phyloP scores from a whole-genome alignment of 495 filamentous ascomycete genomes.

The Antarctomyces pellizariae region DNA sequence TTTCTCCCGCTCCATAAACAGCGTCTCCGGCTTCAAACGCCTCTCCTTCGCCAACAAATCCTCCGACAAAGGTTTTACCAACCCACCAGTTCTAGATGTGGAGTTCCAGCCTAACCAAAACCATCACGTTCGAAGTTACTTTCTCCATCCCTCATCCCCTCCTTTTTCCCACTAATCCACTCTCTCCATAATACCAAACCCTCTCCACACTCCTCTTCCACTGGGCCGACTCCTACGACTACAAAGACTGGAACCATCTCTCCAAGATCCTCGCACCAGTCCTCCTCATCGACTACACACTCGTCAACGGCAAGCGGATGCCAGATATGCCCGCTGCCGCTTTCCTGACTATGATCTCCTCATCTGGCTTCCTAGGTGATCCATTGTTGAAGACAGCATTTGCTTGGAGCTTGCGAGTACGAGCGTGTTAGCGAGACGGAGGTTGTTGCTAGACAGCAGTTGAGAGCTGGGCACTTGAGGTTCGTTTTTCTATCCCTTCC shows the following conservation, averaged over 20 bases:
- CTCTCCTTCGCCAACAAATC: too few relatives aligned
- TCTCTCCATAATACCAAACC: slow-evolving; percentile 30
- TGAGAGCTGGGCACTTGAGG: slow-evolving; percentile 56
- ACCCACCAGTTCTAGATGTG: too few relatives aligned
- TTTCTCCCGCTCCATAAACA: too few relatives aligned
- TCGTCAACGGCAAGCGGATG: slow-evolving; percentile 48
- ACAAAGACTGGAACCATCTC: slow-evolving; percentile 57
- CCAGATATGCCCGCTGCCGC: slow-evolving; percentile 49
- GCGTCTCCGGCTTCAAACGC: too few relatives aligned
- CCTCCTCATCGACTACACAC: slow-evolving; percentile 48
- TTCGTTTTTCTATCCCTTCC: too few relatives aligned
- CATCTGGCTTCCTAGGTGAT: slow-evolving; percentile 43
- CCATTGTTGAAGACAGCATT: slow-evolving; percentile 41
- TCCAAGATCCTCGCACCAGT: slow-evolving; percentile 48
- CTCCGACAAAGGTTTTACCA: too few relatives aligned
- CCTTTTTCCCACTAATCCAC: too few relatives aligned
- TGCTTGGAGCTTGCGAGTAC: slow-evolving; percentile 51
- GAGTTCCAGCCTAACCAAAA: too few relatives aligned
- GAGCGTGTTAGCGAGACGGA: slow-evolving; percentile 43
- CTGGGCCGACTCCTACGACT: slow-evolving; percentile 70
- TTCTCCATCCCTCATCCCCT: too few relatives aligned
- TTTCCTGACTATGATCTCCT: slow-evolving; percentile 45
- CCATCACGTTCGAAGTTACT: too few relatives aligned
- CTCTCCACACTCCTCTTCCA: slow-evolving; percentile 32
- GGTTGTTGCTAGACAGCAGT: slow-evolving; percentile 50